phyloP scores from a whole-genome alignment of 1,139 yeast species.

The Geotrichum histeridarum region DNA sequence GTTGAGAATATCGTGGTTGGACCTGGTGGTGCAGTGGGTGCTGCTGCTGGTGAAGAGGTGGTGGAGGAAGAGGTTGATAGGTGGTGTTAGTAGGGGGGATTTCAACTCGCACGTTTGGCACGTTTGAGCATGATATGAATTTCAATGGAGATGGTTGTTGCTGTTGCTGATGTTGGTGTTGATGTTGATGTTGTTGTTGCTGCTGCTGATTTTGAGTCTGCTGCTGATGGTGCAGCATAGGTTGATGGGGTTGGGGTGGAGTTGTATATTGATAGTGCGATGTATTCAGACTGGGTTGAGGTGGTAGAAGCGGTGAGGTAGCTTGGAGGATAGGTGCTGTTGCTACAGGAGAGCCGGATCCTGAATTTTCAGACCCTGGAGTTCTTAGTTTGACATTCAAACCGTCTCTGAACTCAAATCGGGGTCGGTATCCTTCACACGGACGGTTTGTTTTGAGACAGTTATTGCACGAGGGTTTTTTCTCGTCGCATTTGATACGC shows the following conservation, averaged over 20 bases:
- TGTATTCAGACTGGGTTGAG: background rate
- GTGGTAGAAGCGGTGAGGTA: background rate
- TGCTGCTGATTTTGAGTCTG: background rate
- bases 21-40: constrained; percentile 4
- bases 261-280: background rate
- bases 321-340: background rate
- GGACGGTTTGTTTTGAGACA: constrained; percentile 28
- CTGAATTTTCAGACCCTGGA: background rate
- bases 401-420: constrained; percentile 20
- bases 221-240: background rate
- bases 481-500: constrained; percentile 31
- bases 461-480: constrained; percentile 28
- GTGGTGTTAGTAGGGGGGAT: background rate
- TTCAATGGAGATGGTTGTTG: background rate
- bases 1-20: constrained; percentile 5
- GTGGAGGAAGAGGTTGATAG: background rate
- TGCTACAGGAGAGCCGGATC: background rate
- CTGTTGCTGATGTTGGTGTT: background rate
- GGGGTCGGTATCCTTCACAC: constrained; percentile 23
- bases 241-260: background rate
- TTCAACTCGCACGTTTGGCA: background rate
- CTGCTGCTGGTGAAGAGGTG: constrained; percentile 2
- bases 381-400: constrained; percentile 9
- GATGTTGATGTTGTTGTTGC: background rate
- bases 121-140: background rate